Evolutionary conservation across 257 asterid species (phyloP).

Genomic region (Plantago ovata): DNA sequence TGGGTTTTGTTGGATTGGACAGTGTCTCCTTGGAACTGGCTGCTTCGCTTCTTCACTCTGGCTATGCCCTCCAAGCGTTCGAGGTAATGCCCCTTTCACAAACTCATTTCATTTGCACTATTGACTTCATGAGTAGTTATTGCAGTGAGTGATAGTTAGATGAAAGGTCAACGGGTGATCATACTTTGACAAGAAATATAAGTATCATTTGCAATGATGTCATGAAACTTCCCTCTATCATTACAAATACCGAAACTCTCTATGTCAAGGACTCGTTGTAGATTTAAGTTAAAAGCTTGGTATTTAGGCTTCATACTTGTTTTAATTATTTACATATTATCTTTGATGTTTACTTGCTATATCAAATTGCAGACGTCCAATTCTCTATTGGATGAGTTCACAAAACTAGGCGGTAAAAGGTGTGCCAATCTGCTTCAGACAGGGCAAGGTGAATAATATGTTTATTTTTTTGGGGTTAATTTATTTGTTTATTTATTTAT

Average conservation of each 20-base stretch:
- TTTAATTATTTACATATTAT: conserved; percentile 8
- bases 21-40: conserved; percentile 70
- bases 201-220: no score
- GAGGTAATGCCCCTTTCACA: conserved; percentile 44
- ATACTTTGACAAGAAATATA: not conserved
- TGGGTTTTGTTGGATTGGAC: conserved; percentile 84
- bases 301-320: not conserved
- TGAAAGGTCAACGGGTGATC: not conserved
- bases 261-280: no score
- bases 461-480: conserved; percentile 12
- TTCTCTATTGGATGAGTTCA: conserved; percentile 56
- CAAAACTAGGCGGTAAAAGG: conserved; percentile 64
- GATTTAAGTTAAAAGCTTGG: not conserved
- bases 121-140: no score
- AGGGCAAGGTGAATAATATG: conserved; percentile 52
- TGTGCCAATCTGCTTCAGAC: conserved; percentile 51
- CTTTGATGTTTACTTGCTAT: conserved; percentile 15
- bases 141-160: no score
- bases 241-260: no score
- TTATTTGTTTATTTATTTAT: conserved; percentile 12
- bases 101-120: not conserved
- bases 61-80: conserved; percentile 61
- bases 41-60: conserved; percentile 62
- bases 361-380: conserved; percentile 46
- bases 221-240: no score